Percentiles rank a stretch among this genome's conserved stretches.
These are phyloP conservation scores for Herpetospermum pedunculosum DNA, from an alignment of 306 rosid genomes.

Conservation along the genomic window DNA sequence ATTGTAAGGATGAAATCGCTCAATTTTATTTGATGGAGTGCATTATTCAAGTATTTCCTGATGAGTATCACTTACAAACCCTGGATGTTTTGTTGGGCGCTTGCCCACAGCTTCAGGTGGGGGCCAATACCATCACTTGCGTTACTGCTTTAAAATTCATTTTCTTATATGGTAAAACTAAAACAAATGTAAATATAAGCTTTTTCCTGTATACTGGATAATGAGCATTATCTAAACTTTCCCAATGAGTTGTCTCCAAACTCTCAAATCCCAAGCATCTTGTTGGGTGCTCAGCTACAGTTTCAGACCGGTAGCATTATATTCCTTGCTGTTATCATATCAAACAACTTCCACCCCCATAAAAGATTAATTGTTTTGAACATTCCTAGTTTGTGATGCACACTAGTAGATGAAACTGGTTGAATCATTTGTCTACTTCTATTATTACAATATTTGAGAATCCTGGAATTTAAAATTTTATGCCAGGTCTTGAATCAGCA, in stretches of 20 bases:
- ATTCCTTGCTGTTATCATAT: not conserved
- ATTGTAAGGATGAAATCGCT: slow-evolving; percentile 93
- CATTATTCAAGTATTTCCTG: slow-evolving; percentile 97
- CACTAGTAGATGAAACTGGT: not conserved
- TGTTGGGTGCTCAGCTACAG: not conserved
- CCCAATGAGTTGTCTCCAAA: not conserved
- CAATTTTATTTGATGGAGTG: slow-evolving; percentile 94
- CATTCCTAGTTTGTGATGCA: not conserved
- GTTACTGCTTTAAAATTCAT: not conserved
- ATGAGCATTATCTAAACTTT: not conserved
- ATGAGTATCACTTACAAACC: slow-evolving; percentile 95
- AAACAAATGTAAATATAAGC: too few species aligned
- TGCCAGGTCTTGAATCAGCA: not conserved
- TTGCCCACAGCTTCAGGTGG: slow-evolving; percentile 94
- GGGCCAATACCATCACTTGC: slow-evolving; percentile 7
- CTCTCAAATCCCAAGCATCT: not conserved
- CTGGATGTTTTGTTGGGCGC: slow-evolving; percentile 85
- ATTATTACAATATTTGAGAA: not conserved
- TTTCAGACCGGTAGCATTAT: not conserved
- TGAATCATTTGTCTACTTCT: not conserved
- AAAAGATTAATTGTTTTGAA: not conserved
- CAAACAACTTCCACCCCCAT: not conserved
- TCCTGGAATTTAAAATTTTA: not conserved
- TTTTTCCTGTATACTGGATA: not conserved
- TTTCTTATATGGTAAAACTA: not conserved